Base-by-base conservation (phyloP, 2,329 filamentous ascomycete genomes). In the Colletotrichum filicis region DNA sequence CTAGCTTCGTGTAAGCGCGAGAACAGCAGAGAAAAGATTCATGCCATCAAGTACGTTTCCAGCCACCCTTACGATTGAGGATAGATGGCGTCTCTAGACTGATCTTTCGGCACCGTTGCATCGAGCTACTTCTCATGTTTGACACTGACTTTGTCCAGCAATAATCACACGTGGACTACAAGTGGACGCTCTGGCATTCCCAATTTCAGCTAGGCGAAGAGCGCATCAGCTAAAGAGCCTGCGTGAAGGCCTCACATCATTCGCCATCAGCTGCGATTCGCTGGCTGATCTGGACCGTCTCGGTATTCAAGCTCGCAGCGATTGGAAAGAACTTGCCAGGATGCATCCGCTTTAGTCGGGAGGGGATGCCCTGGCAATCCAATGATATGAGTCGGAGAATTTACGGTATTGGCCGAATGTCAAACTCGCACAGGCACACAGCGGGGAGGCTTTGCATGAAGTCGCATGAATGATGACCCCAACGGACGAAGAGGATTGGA, bases 361-460 rank as follows among this genome's bases (percentile, higher is more conserved):
- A 68, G 52, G 64, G 68, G 55, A 69, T 35, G 32, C 19, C 59
- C 53, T 28, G 7, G 66, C 37, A 59, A 42, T 42, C 37, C 52
- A 53, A 32, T 22, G 14, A 46, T 55, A 42, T 24, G 62, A 26
- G 37, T 56, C 70, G 70, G 70, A 65, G 66, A 73, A 70, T 73
- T 65, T 73, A 19, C 60, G 60, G 42, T 56, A 52, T 64, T 65
- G 30, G 55, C n/a, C 55, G 26, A 55, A 46, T 53, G 19, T 46
- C 42, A 68, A 46, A 32, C 32, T 63, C 16, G 58, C 42, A 53
- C 58, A 30, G 59, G 69, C 28, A 14, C 5, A 32, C 55, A 30
- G 49, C 26, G 37, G 35, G 53, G 37, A 37, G 26, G 12, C 49
- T 42, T 64, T 46, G 59, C 66, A 65, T 70, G 30, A 59, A 57